Base-by-base conservation (phyloP, 495 filamentous ascomycete genomes). In the Staphylotrichum tortipilum region DNA sequence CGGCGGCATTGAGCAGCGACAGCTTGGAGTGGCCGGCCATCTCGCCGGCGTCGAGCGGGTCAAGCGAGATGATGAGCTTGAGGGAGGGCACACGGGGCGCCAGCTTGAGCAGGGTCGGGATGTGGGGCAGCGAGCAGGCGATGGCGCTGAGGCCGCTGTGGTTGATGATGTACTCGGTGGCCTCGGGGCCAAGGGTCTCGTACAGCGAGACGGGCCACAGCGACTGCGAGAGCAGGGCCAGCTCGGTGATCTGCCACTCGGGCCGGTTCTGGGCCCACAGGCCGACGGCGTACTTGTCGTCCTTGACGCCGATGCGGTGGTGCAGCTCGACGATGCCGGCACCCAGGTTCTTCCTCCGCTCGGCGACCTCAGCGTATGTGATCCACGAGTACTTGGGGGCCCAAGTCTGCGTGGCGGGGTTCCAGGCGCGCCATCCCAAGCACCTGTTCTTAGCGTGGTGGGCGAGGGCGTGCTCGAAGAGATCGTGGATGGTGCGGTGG, bases 181-280 rank as follows among this genome's bases (percentile, higher is more conserved):
- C 78, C 57, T 92, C 85, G 28, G 92, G 78, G 15, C 92, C 90
- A 17, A 98, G 77, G 12, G 92, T 95, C 68, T 98, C 92, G 72
- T 98, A 98, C 34, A 98, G 85, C 12, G 91, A 95, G 50, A 97
- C 89, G 22, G 85, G 85, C 67, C 75, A 97, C 29, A 96, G 78
- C 17, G 84, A 80, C 69, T 97, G 94, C 17, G 88, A 89, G 69
- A 88, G 80, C 56, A 89, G 86, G 34, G 82, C 92, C 56, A 98
- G 68, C 78, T 98, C 92, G 39, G 87, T 82, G 47, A 98, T 85
- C 75, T 98, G 92, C 92, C 92, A 98, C 67, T 98, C 92, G 6
- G 91, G 86, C 44, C 92, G 80, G 66, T 98, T 98, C 71, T 91
- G 88, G 49, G 87, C 88, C 92, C 92, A 98, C 15, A 98, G 69